Percentiles rank a stretch among this genome's conserved stretches.
phyloP scores from a whole-genome alignment of 805 yeast species.

The Hanseniaspora osmophila region DNA sequence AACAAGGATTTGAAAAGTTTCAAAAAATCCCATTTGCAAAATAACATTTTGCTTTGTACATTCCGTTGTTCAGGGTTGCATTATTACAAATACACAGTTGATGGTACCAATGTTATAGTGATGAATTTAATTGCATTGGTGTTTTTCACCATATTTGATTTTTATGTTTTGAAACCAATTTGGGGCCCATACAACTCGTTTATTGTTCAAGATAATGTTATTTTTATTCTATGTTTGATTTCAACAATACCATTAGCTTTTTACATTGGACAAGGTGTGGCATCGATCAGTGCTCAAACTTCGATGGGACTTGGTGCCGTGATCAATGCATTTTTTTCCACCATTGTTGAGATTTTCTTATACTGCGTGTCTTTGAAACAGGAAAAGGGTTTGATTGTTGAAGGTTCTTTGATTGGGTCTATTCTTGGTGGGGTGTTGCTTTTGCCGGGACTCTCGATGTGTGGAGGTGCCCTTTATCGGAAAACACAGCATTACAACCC shows the following conservation, averaged over 20 bases:
- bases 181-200: conserved; percentile 20
- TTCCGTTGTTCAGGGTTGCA: conserved; percentile 85
- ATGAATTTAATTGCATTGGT: conserved; percentile 74
- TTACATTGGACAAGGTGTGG: conserved; percentile 98
- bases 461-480: conserved; percentile 86
- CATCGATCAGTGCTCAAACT: conserved; percentile 94
- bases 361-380: conserved; percentile 85
- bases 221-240: conserved; percentile 63
- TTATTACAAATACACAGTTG: conserved; percentile 91
- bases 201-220: conserved; percentile 45
- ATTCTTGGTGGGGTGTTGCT: conserved; percentile 82
- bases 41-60: conserved; percentile 64
- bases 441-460: conserved; percentile 91
- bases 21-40: conserved; percentile 32
- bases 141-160: conserved; percentile 68
- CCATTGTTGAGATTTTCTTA: conserved; percentile 82
- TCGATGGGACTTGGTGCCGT: conserved; percentile 99
- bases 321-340: conserved; percentile 92
- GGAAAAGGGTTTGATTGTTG: conserved; percentile 77
- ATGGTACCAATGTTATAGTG: conserved; percentile 87
- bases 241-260: conserved; percentile 90
- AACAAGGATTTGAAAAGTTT: conserved; percentile 42
- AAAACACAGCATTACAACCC: conserved; percentile 95
- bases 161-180: conserved; percentile 42
- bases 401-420: conserved; percentile 91